Conservation (phyloP, 352 stramenopile species). For the Thalassiosira tumida region DNA sequence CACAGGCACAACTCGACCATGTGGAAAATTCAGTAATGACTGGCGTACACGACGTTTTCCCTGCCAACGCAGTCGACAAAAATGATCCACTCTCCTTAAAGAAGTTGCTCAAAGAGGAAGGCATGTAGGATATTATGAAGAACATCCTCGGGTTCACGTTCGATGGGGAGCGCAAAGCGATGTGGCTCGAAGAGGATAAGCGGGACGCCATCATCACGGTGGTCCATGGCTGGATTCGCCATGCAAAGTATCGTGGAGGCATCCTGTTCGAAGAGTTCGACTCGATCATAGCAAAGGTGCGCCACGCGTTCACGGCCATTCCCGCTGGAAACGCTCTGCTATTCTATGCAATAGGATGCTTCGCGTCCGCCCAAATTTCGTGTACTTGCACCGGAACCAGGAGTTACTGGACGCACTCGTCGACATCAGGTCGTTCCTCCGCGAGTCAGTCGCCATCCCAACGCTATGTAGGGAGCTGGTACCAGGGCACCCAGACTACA, state of each 20-base stretch:
- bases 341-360: constrained; percentile 20
- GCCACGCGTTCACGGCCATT: constrained; percentile 16
- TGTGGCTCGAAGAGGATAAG: constrained; percentile 27
- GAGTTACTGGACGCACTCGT: background rate
- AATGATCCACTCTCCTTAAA: constrained; percentile 11
- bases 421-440: constrained; percentile 14
- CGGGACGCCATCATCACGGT: constrained; percentile 1
- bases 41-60: constrained; percentile 44
- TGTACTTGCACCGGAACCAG: constrained; percentile 19
- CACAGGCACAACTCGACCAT: constrained; percentile 20
- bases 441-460: background rate
- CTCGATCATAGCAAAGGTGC: constrained; percentile 6
- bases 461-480: background rate
- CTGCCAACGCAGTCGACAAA: constrained; percentile 18
- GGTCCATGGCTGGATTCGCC: background rate
- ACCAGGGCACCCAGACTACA: constrained; percentile 21
- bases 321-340: background rate
- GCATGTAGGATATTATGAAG: background rate
- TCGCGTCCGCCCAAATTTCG: background rate
- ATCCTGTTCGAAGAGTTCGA: constrained; percentile 22
- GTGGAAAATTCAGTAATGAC: constrained; percentile 28
- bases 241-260: background rate
- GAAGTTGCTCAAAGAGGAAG: constrained; percentile 17
- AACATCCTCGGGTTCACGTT: constrained; percentile 23
- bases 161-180: constrained; percentile 9